Conservation (phyloP, 371 early-diverging fungal genomes). For the Rhizopus arrhizus region DNA sequence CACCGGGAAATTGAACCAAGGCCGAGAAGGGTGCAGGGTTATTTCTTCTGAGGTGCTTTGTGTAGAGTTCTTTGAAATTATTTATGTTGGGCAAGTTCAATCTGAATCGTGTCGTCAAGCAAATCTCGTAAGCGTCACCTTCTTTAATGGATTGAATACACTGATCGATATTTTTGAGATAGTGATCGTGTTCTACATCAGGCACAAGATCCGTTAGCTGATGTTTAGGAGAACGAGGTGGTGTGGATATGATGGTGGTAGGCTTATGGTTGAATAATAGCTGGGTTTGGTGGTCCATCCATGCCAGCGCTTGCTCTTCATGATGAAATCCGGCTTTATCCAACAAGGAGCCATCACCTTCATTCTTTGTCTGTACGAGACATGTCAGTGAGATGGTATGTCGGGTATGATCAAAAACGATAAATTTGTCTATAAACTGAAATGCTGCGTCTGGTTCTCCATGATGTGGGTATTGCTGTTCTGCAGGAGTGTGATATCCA, state of each 20-base stretch:
- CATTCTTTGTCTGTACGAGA: conserved; percentile 29
- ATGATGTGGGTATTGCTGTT: conserved; percentile 25
- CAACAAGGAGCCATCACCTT: neutral
- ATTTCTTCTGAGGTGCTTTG: conserved; percentile 59
- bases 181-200: conserved; percentile 52
- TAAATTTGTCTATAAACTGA: conserved; percentile 77
- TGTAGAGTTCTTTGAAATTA: conserved; percentile 62
- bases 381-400: conserved; percentile 52
- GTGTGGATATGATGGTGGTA: conserved; percentile 30
- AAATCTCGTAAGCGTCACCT: conserved; percentile 95
- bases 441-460: conserved; percentile 82
- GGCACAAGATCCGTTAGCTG: conserved; percentile 33
- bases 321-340: conserved; percentile 19
- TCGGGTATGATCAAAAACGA: conserved; percentile 72
- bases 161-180: conserved; percentile 65
- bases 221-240: conserved; percentile 3
- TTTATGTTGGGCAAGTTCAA: conserved; percentile 32
- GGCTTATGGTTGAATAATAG: conserved; percentile 5
- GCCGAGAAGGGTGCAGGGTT: conserved; percentile 93
- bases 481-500: conserved; percentile 48
- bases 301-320: conserved; percentile 16
- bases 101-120: conserved; percentile 86
- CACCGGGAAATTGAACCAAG: conserved; percentile 55
- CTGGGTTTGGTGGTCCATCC: conserved; percentile 32
- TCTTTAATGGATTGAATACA: conserved; percentile 71